phyloP scores from a whole-genome alignment of 768 basidiomycete genomes.

The Galerina marginata region DNA sequence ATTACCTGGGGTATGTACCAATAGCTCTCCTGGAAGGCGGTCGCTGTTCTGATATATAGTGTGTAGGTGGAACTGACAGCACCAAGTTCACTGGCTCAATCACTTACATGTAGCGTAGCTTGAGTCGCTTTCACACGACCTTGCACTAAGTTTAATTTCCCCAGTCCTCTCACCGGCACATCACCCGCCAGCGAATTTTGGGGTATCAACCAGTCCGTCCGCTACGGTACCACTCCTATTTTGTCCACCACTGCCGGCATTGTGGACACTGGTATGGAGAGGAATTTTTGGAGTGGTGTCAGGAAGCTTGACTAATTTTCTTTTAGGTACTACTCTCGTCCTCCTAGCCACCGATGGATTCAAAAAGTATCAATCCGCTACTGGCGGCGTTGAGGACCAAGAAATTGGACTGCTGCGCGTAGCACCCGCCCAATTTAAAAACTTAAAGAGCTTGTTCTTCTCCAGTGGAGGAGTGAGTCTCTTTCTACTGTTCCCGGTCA shows the following conservation, averaged over 20 bases:
- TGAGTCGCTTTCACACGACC: not conserved
- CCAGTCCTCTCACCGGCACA: conserved; percentile 51
- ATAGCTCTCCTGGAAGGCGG: no score
- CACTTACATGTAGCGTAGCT: conserved; percentile 6
- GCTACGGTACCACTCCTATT: conserved; percentile 49
- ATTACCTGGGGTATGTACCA: conserved; percentile 45
- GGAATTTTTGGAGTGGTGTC: not conserved
- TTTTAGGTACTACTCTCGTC: conserved; percentile 51
- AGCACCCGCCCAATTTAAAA: conserved; percentile 52
- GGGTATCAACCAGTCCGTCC: conserved; percentile 61
- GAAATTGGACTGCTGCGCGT: conserved; percentile 51
- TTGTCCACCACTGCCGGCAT: conserved; percentile 54
- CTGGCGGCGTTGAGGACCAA: conserved; percentile 40
- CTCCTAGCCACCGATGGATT: conserved; percentile 51
- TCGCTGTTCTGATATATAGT: no score
- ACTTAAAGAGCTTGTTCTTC: conserved; percentile 60
- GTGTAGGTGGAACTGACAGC: conserved; percentile 38
- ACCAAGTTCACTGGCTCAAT: conserved; percentile 31
- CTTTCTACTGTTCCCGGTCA: not conserved
- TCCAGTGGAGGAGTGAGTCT: conserved; percentile 50
- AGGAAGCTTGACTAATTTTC: not conserved
- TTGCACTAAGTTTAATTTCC: not conserved
- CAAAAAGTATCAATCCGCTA: conserved; percentile 45
- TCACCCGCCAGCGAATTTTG: conserved; percentile 53
- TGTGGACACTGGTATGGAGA: conserved; percentile 54